Conservation (phyloP, 352 stramenopile species). For the Phytophthora kernoviae region DNA sequence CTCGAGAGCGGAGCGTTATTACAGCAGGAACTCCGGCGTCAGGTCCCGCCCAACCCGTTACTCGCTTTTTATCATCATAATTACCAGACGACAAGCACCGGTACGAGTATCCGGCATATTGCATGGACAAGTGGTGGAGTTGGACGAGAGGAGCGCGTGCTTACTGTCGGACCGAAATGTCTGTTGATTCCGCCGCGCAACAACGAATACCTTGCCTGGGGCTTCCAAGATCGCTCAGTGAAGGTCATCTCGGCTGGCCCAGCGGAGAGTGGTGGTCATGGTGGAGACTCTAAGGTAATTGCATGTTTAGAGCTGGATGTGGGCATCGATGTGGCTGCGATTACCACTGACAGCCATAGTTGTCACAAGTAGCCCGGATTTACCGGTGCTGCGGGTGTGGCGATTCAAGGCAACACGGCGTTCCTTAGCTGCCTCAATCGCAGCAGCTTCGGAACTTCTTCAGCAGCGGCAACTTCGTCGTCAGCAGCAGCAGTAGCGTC, state of each 20-base stretch:
- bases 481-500: constrained; percentile 34
- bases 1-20: constrained; percentile 57
- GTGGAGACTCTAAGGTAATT: constrained; percentile 63
- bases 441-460: constrained; percentile 29
- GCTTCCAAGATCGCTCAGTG: constrained; percentile 66
- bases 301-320: constrained; percentile 64
- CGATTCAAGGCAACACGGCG: constrained; percentile 35
- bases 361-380: constrained; percentile 46
- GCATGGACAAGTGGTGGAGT: constrained; percentile 49
- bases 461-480: constrained; percentile 26
- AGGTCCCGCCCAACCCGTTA: constrained; percentile 48
- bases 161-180: constrained; percentile 47
- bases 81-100: constrained; percentile 9
- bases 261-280: constrained; percentile 45
- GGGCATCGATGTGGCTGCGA: constrained; percentile 53
- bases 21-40: constrained; percentile 56
- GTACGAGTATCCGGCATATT: constrained; percentile 49
- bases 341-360: constrained; percentile 71
- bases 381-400: constrained; percentile 66
- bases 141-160: constrained; percentile 53
- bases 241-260: constrained; percentile 56
- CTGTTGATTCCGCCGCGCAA: constrained; percentile 67
- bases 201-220: constrained; percentile 74
- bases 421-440: constrained; percentile 29
- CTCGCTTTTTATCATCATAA: constrained; percentile 47